These are phyloP conservation scores for Klebsormidium nitens DNA, from an alignment of 139 green algal genomes.

Conservation along the genomic window DNA sequence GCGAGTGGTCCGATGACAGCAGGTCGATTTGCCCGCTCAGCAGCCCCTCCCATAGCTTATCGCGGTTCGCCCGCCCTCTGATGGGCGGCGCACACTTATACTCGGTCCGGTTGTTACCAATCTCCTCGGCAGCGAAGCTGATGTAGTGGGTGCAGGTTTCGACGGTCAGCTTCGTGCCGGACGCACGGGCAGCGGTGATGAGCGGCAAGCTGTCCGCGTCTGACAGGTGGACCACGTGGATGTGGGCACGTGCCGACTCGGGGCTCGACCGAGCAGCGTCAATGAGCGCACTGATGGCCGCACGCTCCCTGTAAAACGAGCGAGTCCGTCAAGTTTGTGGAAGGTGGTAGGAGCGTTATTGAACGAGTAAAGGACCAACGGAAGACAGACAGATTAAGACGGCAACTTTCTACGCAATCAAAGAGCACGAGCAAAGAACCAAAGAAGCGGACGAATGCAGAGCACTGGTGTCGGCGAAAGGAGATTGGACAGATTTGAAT, in stretches of 20 bases:
- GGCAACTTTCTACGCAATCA: background rate
- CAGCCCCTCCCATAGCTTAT: slow-evolving; percentile 52
- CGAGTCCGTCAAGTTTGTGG: no score
- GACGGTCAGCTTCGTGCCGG: slow-evolving; percentile 65
- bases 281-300: background rate
- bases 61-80: slow-evolving; percentile 55
- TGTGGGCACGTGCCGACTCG: slow-evolving; percentile 5
- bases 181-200: slow-evolving; percentile 17
- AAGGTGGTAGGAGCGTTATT: no score
- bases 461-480: no score
- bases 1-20: slow-evolving; percentile 87
- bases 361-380: no score
- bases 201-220: slow-evolving; percentile 37
- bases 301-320: slow-evolving; percentile 15
- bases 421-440: background rate
- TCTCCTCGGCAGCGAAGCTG: slow-evolving; percentile 65
- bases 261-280: background rate
- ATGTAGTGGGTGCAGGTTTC: slow-evolving; percentile 95
- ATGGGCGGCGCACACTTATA: slow-evolving; percentile 81
- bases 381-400: background rate
- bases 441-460: no score
- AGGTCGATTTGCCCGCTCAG: slow-evolving; percentile 40
- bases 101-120: slow-evolving; percentile 62
- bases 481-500: no score
- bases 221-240: slow-evolving; percentile 77